Base-by-base conservation (phyloP, 768 basidiomycete genomes). In the Antrodiella citrinella region DNA sequence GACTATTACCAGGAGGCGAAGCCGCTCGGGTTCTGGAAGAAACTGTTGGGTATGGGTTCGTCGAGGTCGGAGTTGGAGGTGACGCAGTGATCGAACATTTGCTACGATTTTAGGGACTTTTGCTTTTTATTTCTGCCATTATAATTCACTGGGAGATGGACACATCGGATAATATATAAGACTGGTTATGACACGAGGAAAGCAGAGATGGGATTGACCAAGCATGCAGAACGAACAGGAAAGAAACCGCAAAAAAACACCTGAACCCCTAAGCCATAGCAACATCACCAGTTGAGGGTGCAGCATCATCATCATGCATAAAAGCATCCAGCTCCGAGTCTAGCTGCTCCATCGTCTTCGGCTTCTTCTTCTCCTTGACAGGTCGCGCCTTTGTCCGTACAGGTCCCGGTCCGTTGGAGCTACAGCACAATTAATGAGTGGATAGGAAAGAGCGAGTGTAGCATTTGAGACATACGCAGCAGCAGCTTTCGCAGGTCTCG, bases 251-350 rank as follows among this genome's bases (percentile, higher is more conserved):
- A n/a, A n/a, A n/a, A n/a, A n/a, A n/a, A n/a, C n/a, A n/a, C n/a
- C n/a, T n/a, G n/a, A n/a, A n/a, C n/a, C 30, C 7, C 30, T 56
- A 55, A 74, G 67, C 70, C 79, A 81, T 81, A 46, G 80, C 78
- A 26, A 81, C 75, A 59, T 83, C 80, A 44, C 72, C 70, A 26
- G 54, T 54, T 19, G 56, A 42, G 10, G 62, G 58, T 40, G 67
- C 58, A 1, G 38, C 42, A 23, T 57, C 49, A 30, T 66, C 67
- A 42, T 84, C 84, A 5, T 76, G 80, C 88, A 91, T 88, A 59
- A 89, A 90, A 2, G 83, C 79, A 56, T 96, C 92, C 52, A 96
- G 64, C 67, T 96, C 92, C 64, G 77, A 82, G 65, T 96, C 92
- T 52, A 96, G 68, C 57, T 95, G 88, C 51, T 83, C 86, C 5